Conservation (phyloP, 78 protist species). For the Monosiga brevicollis region DNA sequence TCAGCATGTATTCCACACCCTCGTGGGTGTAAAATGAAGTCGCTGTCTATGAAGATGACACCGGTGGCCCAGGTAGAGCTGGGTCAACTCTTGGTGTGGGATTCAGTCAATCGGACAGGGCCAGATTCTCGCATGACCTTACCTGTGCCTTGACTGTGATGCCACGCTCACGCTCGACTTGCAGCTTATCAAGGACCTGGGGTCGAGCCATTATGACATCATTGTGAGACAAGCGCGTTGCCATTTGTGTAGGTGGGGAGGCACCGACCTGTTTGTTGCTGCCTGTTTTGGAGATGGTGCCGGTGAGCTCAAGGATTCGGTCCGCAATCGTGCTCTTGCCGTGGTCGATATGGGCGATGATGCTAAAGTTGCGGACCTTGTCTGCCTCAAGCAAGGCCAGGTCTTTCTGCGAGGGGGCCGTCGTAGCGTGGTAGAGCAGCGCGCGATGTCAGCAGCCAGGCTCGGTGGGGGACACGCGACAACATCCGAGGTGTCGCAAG, state of each 20-base stretch:
- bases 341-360: slow-evolving; percentile 52
- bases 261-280: background rate
- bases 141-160: slow-evolving; percentile 55
- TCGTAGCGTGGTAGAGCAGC: too few species aligned
- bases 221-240: too few species aligned
- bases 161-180: slow-evolving; percentile 49
- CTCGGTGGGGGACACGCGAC: too few species aligned
- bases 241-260: too few species aligned
- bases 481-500: too few species aligned
- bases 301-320: slow-evolving; percentile 31
- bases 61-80: too few species aligned
- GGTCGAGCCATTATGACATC: too few species aligned
- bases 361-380: slow-evolving; percentile 35
- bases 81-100: too few species aligned
- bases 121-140: too few species aligned
- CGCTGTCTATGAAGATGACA: too few species aligned
- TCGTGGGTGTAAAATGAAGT: background rate
- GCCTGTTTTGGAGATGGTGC: background rate
- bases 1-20: slow-evolving; percentile 42
- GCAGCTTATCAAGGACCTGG: slow-evolving; percentile 34
- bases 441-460: too few species aligned
- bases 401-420: background rate
- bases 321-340: slow-evolving; percentile 50
- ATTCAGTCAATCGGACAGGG: too few species aligned
- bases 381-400: background rate